These are phyloP conservation scores for Fusarium agapanthi DNA, from an alignment of 2,329 filamentous ascomycete species.

Conservation along the genomic window DNA sequence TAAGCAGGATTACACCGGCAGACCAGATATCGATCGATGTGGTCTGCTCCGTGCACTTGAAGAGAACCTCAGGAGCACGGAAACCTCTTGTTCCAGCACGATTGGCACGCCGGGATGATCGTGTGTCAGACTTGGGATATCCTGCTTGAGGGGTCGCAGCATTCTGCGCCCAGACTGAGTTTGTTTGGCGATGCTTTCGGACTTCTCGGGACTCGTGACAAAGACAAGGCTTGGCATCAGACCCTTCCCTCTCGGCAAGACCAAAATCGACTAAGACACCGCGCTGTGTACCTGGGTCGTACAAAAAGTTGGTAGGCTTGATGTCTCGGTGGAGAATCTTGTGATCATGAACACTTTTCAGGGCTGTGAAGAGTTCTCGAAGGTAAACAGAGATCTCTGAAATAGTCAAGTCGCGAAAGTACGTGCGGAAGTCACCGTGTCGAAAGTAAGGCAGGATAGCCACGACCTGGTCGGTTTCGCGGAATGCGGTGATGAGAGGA, in stretches of 20 bases:
- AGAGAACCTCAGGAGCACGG: slow-evolving; percentile 92
- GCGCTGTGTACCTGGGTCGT: slow-evolving; percentile 80
- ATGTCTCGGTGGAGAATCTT: slow-evolving; percentile 94
- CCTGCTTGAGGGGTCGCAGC: slow-evolving; percentile 64
- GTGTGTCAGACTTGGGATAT: slow-evolving; percentile 89
- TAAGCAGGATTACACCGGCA: slow-evolving; percentile 95
- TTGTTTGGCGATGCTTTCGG: slow-evolving; percentile 67
- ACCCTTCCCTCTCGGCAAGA: slow-evolving; percentile 85
- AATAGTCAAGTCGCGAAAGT: slow-evolving; percentile 90
- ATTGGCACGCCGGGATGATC: slow-evolving; percentile 89
- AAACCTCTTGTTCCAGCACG: slow-evolving; percentile 95
- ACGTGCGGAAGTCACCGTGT: slow-evolving; percentile 92
- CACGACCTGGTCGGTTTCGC: slow-evolving; percentile 91
- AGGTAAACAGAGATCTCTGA: slow-evolving; percentile 91
- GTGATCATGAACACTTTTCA: slow-evolving; percentile 83
- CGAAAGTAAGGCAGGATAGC: slow-evolving; percentile 95
- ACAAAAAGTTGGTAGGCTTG: slow-evolving; percentile 97
- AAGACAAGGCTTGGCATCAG: slow-evolving; percentile 81
- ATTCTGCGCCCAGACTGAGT: slow-evolving; percentile 65
- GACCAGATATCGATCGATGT: slow-evolving; percentile 98
- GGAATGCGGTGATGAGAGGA: slow-evolving; percentile 96
- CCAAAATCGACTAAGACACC: slow-evolving; percentile 99
- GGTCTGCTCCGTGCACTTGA: slow-evolving; percentile 96
- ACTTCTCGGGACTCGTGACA: slow-evolving; percentile 74
- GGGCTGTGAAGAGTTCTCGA: slow-evolving; percentile 83